These are phyloP conservation scores for Euclidium syriacum DNA, from an alignment of 345 rosid genomes.

Conservation along the genomic window DNA sequence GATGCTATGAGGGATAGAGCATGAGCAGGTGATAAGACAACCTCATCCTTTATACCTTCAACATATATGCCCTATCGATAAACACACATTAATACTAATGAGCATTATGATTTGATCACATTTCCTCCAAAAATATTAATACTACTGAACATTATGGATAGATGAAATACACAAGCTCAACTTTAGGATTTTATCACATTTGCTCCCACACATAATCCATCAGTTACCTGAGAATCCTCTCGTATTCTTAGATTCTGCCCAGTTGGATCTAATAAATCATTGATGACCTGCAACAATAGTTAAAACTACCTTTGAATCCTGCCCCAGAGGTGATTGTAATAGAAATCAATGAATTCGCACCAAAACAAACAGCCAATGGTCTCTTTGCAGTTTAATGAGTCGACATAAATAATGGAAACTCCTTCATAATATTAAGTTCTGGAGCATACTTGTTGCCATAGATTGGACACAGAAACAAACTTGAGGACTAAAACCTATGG, in stretches of 20 bases:
- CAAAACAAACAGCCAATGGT: neutral
- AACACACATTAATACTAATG: conserved; percentile 23
- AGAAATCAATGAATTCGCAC: neutral
- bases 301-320: neutral
- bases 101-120: conserved; percentile 14
- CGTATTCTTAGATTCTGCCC: conserved; percentile 90
- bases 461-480: neutral
- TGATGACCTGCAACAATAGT: conserved; percentile 58
- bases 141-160: conserved; percentile 5
- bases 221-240: conserved; percentile 78
- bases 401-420: neutral
- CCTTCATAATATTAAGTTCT: neutral
- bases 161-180: conserved; percentile 7
- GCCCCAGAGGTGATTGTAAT: neutral
- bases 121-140: too few relatives aligned
- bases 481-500: conserved; percentile 7
- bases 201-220: conserved; percentile 3
- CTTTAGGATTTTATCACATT: neutral
- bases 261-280: conserved; percentile 82
- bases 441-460: neutral
- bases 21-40: conserved; percentile 94
- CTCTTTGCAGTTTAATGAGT: conserved; percentile 4
- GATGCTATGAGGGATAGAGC: conserved; percentile 93
- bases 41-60: conserved; percentile 95
- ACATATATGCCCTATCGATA: conserved; percentile 75